phyloP scores from a whole-genome alignment of 306 rosid genomes.

The Cyamopsis tetragonoloba region DNA sequence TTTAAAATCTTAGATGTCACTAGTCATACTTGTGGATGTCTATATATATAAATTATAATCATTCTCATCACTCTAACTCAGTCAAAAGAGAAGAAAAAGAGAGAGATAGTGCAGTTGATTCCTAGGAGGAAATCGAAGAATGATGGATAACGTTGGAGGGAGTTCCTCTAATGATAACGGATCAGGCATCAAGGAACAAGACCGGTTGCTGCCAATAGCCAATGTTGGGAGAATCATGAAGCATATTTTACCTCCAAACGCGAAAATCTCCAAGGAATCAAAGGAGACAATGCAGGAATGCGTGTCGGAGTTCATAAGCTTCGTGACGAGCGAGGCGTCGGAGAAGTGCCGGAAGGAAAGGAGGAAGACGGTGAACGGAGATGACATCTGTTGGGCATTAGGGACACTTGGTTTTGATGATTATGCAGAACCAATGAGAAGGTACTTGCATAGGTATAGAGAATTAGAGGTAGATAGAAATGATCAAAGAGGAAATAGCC shows the following conservation, averaged over 20 bases:
- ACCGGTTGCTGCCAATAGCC: constrained; percentile 82
- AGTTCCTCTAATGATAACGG: constrained; percentile 26
- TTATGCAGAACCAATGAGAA: constrained; percentile 68
- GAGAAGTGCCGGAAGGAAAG: constrained; percentile 86
- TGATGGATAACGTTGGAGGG: constrained; percentile 36
- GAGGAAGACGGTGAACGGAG: constrained; percentile 91
- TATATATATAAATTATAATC: no score
- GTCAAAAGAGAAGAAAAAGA: neutral
- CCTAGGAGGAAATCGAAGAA: neutral
- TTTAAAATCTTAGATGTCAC: no score
- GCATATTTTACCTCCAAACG: constrained; percentile 75
- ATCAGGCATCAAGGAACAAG: constrained; percentile 64
- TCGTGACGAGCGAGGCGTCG: constrained; percentile 90
- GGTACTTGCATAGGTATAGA: constrained; percentile 64
- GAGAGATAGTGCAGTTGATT: no score
- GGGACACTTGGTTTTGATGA: constrained; percentile 84
- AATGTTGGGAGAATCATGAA: constrained; percentile 95
- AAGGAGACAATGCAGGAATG: constrained; percentile 96
- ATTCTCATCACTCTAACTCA: no score
- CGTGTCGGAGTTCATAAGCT: constrained; percentile 89
- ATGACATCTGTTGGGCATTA: constrained; percentile 84
- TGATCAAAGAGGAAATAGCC: constrained; percentile 31
- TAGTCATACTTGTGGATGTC: no score
- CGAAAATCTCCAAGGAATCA: constrained; percentile 84
- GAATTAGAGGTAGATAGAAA: constrained; percentile 69